phyloP scores from a whole-genome alignment of 768 basidiomycete species.

The Naganishia randhawae region DNA sequence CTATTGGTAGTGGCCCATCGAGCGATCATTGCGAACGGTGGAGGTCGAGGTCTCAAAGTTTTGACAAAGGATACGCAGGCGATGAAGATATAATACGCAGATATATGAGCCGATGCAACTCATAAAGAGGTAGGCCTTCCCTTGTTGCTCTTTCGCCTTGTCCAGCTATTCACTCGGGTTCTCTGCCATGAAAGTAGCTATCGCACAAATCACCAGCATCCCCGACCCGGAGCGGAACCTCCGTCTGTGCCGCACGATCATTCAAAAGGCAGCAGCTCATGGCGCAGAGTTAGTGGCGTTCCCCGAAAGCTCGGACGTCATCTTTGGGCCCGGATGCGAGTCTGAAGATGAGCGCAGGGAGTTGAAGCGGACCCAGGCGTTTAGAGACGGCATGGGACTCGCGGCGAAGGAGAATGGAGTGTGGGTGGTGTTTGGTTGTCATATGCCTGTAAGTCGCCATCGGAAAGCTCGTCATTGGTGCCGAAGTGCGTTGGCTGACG shows the following conservation, averaged over 20 bases:
- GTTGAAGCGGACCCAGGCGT: neutral
- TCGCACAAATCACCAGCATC: conserved; percentile 26
- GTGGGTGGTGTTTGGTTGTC: conserved; percentile 21
- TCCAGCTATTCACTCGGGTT: no score
- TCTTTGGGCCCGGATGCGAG: conserved; percentile 23
- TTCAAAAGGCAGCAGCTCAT: conserved; percentile 6
- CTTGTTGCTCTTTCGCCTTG: no score
- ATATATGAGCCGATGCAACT: no score
- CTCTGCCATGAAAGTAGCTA: conserved; percentile 28
- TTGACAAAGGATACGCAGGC: no score
- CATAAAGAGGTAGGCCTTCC: no score
- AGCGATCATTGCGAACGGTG: no score
- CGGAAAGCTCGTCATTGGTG: no score
- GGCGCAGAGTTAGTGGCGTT: conserved; percentile 22
- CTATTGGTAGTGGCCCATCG: no score
- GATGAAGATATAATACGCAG: no score
- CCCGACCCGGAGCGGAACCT: conserved; percentile 22
- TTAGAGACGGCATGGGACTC: conserved; percentile 10
- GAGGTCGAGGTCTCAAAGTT: no score
- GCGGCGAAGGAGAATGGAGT: conserved; percentile 19
- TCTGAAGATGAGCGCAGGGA: conserved; percentile 19
- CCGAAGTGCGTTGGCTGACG: neutral
- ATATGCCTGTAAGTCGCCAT: conserved; percentile 7
- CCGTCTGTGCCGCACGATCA: neutral
- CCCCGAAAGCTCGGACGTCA: conserved; percentile 28